Percentiles rank a stretch among this genome's conserved stretches.
Evolutionary conservation across 2,329 filamentous ascomycete species (phyloP).

Genomic region (Penicillium italicum): DNA sequence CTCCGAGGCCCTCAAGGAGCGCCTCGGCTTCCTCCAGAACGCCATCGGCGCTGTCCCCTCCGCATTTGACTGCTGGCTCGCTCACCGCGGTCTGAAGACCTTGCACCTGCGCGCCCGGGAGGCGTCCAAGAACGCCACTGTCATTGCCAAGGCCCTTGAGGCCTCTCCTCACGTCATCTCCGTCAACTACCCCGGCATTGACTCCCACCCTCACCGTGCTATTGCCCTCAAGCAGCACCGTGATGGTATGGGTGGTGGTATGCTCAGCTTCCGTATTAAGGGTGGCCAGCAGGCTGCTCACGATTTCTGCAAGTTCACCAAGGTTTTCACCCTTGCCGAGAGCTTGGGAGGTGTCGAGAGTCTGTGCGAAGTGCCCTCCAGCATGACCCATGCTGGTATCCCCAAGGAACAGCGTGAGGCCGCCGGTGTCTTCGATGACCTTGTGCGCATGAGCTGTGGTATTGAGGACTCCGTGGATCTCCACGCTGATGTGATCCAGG

Average conservation of each 20-base stretch:
- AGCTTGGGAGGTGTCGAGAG: slow-evolving; percentile 88
- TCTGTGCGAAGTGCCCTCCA: slow-evolving; percentile 84
- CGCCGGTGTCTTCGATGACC: slow-evolving; percentile 90
- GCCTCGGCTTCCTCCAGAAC: slow-evolving; percentile 89
- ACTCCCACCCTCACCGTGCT: slow-evolving; percentile 78
- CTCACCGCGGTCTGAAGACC: slow-evolving; percentile 94
- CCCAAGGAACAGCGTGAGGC: slow-evolving; percentile 85
- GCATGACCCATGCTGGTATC: slow-evolving; percentile 97
- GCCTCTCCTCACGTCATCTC: slow-evolving; percentile 75
- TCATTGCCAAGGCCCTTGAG: slow-evolving; percentile 73
- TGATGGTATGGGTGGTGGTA: slow-evolving; percentile 89
- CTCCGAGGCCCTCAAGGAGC: slow-evolving; percentile 69
- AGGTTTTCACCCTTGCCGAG: slow-evolving; percentile 91
- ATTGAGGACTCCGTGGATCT: slow-evolving; percentile 88
- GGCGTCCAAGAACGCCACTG: slow-evolving; percentile 74
- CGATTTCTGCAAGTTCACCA: slow-evolving; percentile 84
- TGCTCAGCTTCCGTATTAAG: slow-evolving; percentile 92
- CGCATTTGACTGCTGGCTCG: slow-evolving; percentile 96
- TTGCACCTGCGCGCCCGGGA: slow-evolving; percentile 88
- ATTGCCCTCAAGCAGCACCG: slow-evolving; percentile 91
- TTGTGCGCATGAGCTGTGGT: slow-evolving; percentile 89
- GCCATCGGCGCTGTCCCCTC: slow-evolving; percentile 94
- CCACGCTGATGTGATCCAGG: slow-evolving; percentile 74
- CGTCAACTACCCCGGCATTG: slow-evolving; percentile 92
- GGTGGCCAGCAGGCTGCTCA: slow-evolving; percentile 83